Conservation (phyloP, 1,284 basidiomycete species). For the Moesziomyces globuligerus region DNA sequence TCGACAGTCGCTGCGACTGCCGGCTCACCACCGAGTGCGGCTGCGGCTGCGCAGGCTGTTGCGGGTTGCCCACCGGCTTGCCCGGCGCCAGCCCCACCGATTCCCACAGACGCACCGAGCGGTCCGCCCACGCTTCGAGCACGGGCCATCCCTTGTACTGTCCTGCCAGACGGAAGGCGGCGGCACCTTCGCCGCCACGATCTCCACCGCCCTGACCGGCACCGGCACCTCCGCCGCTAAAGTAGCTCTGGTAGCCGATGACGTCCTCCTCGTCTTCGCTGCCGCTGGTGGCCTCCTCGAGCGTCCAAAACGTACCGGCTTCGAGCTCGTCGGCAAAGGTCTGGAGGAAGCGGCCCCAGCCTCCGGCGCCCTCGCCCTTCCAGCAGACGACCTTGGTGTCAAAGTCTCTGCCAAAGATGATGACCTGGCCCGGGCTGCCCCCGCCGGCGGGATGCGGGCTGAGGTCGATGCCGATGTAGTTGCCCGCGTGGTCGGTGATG, state of each 20-base stretch:
- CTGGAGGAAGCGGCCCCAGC: conserved; percentile 96
- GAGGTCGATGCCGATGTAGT: conserved; percentile 95
- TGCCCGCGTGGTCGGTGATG: conserved; percentile 89
- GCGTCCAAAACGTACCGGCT: conserved; percentile 74
- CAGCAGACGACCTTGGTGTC: conserved; percentile 93
- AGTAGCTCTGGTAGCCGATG: conserved; percentile 65
- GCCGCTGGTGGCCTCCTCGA: conserved; percentile 45
- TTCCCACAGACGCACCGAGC: conserved; percentile 59
- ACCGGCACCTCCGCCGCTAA: conserved; percentile 56
- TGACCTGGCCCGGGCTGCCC: conserved; percentile 88
- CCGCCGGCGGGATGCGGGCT: conserved; percentile 73
- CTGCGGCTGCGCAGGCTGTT: conserved; percentile 22
- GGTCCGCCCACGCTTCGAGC: conserved; percentile 65
- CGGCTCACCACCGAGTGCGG: conserved; percentile 29
- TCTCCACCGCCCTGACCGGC: conserved; percentile 58
- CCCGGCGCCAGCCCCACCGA: conserved; percentile 53
- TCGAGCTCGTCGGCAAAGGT: conserved; percentile 92
- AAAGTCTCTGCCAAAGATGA: conserved; percentile 96
- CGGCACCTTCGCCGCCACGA: conserved; percentile 56
- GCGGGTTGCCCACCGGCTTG: conserved; percentile 37
- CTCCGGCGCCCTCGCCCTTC: conserved; percentile 78
- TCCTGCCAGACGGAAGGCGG: conserved; percentile 58
- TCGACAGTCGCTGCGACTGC: conserved; percentile 30
- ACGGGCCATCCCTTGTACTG: conserved; percentile 65
- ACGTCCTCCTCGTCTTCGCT: conserved; percentile 60